These are phyloP conservation scores for Colletotrichum somersetense DNA, from an alignment of 2,329 filamentous ascomycete genomes.

Conservation along the genomic window DNA sequence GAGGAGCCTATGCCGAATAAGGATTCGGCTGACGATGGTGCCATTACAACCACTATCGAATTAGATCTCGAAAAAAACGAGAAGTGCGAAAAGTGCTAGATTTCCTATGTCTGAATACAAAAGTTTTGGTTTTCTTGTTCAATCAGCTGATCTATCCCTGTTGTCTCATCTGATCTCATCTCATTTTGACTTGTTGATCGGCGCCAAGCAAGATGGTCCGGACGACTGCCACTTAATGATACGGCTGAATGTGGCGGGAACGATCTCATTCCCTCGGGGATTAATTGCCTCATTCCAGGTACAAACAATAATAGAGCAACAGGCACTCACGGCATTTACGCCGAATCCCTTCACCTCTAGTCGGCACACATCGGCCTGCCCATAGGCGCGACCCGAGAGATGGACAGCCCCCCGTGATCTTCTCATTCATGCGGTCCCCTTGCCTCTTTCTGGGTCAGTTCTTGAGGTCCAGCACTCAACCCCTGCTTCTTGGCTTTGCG, in stretches of 20 bases:
- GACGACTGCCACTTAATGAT: neutral
- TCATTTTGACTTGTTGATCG: neutral
- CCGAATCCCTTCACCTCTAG: neutral
- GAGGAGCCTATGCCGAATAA: constrained; percentile 37
- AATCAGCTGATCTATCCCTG: neutral
- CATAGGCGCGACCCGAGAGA: neutral
- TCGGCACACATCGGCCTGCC: no score
- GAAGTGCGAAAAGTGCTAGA: constrained; percentile 23
- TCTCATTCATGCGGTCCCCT: neutral
- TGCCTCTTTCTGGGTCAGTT: neutral
- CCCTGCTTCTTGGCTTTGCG: neutral
- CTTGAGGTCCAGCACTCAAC: neutral
- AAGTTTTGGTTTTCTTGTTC: constrained; percentile 10
- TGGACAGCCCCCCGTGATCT: neutral
- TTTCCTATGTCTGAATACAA: constrained; percentile 14
- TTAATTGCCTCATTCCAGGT: neutral
- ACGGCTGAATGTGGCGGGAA: neutral
- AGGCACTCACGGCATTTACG: neutral
- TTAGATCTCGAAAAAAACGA: constrained; percentile 12
- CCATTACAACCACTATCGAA: constrained; percentile 37
- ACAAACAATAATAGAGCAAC: neutral
- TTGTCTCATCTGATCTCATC: neutral
- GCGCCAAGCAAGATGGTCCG: neutral
- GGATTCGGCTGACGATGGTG: constrained; percentile 40
- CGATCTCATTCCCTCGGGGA: constrained; percentile 6